phyloP scores from a whole-genome alignment of 768 basidiomycete species.

The Termitomyces sp. region DNA sequence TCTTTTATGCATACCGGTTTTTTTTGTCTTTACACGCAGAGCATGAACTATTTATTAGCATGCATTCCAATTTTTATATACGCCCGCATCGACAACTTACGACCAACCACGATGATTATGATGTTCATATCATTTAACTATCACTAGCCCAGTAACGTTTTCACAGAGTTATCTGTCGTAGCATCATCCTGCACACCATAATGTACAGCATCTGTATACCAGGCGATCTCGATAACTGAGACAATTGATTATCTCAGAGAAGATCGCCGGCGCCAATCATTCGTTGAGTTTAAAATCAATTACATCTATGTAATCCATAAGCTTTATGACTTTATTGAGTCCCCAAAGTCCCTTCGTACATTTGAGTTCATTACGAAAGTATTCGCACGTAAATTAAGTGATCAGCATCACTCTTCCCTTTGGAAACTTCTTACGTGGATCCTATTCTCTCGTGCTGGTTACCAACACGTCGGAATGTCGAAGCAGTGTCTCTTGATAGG shows the following conservation, averaged over 20 bases:
- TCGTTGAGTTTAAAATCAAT: neutral
- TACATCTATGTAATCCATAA: too few relatives aligned
- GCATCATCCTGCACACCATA: neutral
- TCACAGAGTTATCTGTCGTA: neutral
- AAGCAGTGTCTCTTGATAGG: neutral
- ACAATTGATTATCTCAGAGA: neutral
- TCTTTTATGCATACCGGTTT: neutral
- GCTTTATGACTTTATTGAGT: too few relatives aligned
- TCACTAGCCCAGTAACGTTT: neutral
- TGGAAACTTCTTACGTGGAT: too few relatives aligned
- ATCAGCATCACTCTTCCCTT: neutral
- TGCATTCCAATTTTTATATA: neutral
- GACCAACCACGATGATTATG: neutral
- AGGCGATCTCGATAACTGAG: neutral
- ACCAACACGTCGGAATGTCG: neutral
- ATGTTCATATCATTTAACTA: neutral
- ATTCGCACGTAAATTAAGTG: neutral
- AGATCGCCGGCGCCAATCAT: neutral
- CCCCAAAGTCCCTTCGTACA: neutral
- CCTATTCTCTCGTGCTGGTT: neutral
- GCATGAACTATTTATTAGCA: slow-evolving; percentile 3
- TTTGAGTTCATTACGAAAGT: neutral
- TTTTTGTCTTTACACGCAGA: neutral
- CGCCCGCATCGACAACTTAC: neutral
- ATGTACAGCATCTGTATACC: neutral